Conservation (phyloP, 306 rosid genomes). For the Amphicarpaea edgeworthii region DNA sequence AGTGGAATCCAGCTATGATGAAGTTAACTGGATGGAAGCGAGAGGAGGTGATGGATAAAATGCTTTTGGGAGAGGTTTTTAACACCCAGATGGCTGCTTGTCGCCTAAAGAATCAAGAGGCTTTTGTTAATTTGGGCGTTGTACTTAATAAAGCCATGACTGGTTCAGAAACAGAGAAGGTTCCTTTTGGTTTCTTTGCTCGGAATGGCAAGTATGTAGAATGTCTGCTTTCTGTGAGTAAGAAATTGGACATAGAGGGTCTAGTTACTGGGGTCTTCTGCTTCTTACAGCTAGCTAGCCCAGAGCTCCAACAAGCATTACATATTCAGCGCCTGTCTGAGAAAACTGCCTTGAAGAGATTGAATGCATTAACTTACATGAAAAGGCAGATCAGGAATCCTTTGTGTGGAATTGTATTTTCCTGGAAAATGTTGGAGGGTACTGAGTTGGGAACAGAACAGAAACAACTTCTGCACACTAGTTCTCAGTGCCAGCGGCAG, state of each 20-base stretch:
- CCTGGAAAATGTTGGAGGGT: slow-evolving; percentile 74
- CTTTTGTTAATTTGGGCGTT: slow-evolving; percentile 81
- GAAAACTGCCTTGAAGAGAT: slow-evolving; percentile 87
- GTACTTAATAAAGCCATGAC: slow-evolving; percentile 82
- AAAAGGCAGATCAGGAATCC: slow-evolving; percentile 85
- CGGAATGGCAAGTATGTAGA: slow-evolving; percentile 75
- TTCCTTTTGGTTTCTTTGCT: slow-evolving; percentile 73
- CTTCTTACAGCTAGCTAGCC: slow-evolving; percentile 95
- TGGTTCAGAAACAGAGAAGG: slow-evolving; percentile 75
- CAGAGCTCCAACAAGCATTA: slow-evolving; percentile 86
- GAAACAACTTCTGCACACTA: slow-evolving; percentile 68
- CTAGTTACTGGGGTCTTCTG: slow-evolving; percentile 85
- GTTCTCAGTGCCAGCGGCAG: slow-evolving; percentile 84
- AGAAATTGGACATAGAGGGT: slow-evolving; percentile 81
- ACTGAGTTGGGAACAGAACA: slow-evolving; percentile 80
- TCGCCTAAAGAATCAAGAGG: slow-evolving; percentile 91
- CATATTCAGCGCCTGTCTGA: slow-evolving; percentile 85
- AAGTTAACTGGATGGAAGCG: slow-evolving; percentile 92
- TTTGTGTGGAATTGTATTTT: slow-evolving; percentile 70
- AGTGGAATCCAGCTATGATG: slow-evolving; percentile 95
- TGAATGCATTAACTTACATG: slow-evolving; percentile 70
- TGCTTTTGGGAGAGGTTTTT: slow-evolving; percentile 95
- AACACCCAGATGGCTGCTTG: slow-evolving; percentile 74
- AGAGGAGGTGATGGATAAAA: slow-evolving; percentile 84
- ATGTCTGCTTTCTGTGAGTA: slow-evolving; percentile 84